phyloP scores from a whole-genome alignment of 208 protist species.

The Leishmania tropica region DNA sequence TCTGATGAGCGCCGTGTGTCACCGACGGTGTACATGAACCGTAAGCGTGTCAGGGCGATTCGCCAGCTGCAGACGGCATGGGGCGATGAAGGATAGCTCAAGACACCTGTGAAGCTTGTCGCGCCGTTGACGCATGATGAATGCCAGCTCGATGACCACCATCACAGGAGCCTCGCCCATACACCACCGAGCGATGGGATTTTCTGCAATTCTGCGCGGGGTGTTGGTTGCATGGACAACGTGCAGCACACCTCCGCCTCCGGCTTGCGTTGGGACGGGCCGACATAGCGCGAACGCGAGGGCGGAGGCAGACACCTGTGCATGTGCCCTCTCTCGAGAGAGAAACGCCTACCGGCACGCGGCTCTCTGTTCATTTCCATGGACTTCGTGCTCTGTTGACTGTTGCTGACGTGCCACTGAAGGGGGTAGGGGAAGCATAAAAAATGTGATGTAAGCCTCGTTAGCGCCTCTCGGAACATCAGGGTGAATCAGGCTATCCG shows the following conservation, averaged over 20 bases:
- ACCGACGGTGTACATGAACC: no score
- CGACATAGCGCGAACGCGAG: not conserved
- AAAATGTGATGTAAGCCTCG: not conserved
- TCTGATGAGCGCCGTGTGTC: constrained; percentile 39
- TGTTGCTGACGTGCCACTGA: not conserved
- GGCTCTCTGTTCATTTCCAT: not conserved
- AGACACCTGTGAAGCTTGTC: not conserved
- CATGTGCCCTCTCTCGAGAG: not conserved
- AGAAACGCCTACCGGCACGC: not conserved
- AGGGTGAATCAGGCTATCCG: no score
- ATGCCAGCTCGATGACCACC: not conserved
- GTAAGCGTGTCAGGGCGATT: no score
- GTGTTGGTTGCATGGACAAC: not conserved
- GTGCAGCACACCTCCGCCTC: not conserved
- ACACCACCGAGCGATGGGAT: no score
- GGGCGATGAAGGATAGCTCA: not conserved
- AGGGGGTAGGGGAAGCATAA: not conserved
- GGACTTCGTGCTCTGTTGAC: not conserved
- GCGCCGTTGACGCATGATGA: not conserved
- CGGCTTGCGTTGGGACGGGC: not conserved
- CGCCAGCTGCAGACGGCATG: no score
- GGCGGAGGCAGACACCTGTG: not conserved
- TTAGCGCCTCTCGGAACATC: not conserved
- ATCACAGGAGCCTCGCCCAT: not conserved
- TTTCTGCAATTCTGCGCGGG: not conserved